phyloP scores from a whole-genome alignment of 78 protist genomes.

The Chrysochromulina tobinii region DNA sequence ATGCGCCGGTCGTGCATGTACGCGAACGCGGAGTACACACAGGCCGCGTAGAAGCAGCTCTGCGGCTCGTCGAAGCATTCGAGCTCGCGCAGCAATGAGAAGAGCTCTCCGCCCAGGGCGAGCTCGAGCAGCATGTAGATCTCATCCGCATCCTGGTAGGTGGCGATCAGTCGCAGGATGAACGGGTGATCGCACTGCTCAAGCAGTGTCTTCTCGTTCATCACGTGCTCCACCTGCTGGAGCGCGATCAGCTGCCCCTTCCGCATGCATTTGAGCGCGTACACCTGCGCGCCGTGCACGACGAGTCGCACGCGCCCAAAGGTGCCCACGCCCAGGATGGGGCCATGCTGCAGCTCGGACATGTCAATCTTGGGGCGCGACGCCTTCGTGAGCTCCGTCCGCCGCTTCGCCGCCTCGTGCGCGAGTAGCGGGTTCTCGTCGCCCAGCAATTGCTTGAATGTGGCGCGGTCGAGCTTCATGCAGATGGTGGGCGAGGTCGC shows the following conservation, averaged over 20 bases:
- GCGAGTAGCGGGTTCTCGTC: not conserved
- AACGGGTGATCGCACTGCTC: slow-evolving; percentile 73
- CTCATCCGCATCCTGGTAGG: slow-evolving; percentile 15
- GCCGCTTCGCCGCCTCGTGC: not conserved
- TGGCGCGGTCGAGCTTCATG: not conserved
- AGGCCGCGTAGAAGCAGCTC: slow-evolving; percentile 32
- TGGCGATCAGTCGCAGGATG: slow-evolving; percentile 55
- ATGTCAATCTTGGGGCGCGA: not conserved
- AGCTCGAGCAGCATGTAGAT: slow-evolving; percentile 78
- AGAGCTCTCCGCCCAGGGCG: slow-evolving; percentile 87
- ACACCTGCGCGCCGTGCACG: not conserved
- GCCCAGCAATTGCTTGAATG: not conserved
- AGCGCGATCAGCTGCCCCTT: slow-evolving; percentile 70
- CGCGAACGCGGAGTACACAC: slow-evolving; percentile 21
- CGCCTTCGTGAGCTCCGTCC: not conserved
- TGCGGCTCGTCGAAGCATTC: slow-evolving; percentile 48
- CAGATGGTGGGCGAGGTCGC: not conserved
- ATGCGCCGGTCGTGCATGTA: slow-evolving; percentile 13
- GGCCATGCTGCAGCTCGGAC: not conserved
- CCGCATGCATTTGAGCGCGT: not conserved
- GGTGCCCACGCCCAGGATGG: slow-evolving; percentile 40
- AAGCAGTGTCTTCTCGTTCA: slow-evolving; percentile 74
- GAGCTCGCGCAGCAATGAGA: slow-evolving; percentile 52
- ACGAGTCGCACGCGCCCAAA: slow-evolving; percentile 37
- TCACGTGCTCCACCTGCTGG: slow-evolving; percentile 61